A percentile compares a stretch with the other conserved stretches of the same genome.
These are phyloP conservation scores for Fragilariopsis cylindrus DNA, from an alignment of 108 stramenopile genomes.

Conservation along the genomic window DNA sequence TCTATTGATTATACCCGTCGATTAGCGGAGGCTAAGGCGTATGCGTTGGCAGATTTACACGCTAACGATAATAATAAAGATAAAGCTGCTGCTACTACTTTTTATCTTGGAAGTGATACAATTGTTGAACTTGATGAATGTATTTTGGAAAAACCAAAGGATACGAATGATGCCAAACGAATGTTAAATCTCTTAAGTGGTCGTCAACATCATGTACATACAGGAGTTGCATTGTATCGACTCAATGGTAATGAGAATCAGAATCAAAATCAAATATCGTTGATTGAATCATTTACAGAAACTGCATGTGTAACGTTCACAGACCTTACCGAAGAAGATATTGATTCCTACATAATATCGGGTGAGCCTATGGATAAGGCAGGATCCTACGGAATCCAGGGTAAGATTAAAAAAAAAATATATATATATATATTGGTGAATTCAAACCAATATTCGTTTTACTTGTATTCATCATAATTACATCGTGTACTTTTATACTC, in stretches of 20 bases:
- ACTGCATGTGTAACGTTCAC: slow-evolving; percentile 84
- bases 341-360: slow-evolving; percentile 78
- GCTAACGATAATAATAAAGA: not conserved
- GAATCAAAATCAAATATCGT: not conserved
- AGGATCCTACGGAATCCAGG: slow-evolving; percentile 94
- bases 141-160: slow-evolving; percentile 89
- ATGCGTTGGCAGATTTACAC: slow-evolving; percentile 52
- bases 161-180: slow-evolving; percentile 59
- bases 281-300: slow-evolving; percentile 73
- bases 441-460: no score
- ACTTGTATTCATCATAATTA: no score
- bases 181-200: slow-evolving; percentile 83
- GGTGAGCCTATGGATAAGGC: slow-evolving; percentile 97
- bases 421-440: not conserved
- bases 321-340: slow-evolving; percentile 59
- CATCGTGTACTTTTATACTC: not conserved
- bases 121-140: slow-evolving; percentile 69
- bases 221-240: slow-evolving; percentile 81
- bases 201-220: slow-evolving; percentile 86
- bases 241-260: slow-evolving; percentile 22
- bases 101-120: slow-evolving; percentile 76
- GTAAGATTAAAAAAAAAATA: no score
- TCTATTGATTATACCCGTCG: slow-evolving; percentile 61
- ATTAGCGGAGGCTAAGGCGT: slow-evolving; percentile 73
- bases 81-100: slow-evolving; percentile 20